Base-by-base conservation (phyloP, 2,329 filamentous ascomycete genomes). In the Trichophyton verrucosum region DNA sequence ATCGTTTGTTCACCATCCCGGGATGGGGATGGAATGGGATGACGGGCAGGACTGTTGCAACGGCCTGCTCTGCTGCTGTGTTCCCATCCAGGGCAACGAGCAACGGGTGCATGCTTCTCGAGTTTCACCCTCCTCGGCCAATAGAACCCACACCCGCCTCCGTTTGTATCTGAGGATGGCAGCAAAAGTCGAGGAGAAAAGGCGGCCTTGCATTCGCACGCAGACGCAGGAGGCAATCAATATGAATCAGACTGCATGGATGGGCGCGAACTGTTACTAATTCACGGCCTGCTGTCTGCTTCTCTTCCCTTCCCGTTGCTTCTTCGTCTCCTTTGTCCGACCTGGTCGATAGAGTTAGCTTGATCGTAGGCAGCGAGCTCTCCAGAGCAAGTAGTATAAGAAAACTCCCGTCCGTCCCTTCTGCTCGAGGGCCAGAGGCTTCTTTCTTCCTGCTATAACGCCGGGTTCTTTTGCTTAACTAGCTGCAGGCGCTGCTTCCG, bases 241-340 rank as follows among this genome's bases (percentile, higher is more conserved):
- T 36, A 36, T 55, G 51, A 36, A 55, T 55, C 30, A n/a, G 51
- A n/a, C 27, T 55, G 51, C 51, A 55, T 55, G 51, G 51, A 51
- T 51, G 20, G 46, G 46, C 46, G 20, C 40, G 40, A 44, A 51
- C 46, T 27, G 46, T 51, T 51, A 51, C 46, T 51, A 51, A 51
- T 51, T 51, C 46, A 27, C 22, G 46, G 46, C 44, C 11, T 38
- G 33, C 33, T 9, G 33, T 22, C 46, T 51, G 9, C 11, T 51
- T 51, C 46, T 51, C 11, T 11, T 27, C 8, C 46, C 20, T 51
- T 51, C 46, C 46, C 22, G 46, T 22, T 51, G 46, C 46, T 51
- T 51, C 24, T 22, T 51, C 46, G 51, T 55, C 51, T 55, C 30
- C 51, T 33, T 36, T 30, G 51, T 55, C 51, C 27, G 51, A 55